Conservation (phyloP, 169 alveolate genomes). For the Theileria orientalis region DNA sequence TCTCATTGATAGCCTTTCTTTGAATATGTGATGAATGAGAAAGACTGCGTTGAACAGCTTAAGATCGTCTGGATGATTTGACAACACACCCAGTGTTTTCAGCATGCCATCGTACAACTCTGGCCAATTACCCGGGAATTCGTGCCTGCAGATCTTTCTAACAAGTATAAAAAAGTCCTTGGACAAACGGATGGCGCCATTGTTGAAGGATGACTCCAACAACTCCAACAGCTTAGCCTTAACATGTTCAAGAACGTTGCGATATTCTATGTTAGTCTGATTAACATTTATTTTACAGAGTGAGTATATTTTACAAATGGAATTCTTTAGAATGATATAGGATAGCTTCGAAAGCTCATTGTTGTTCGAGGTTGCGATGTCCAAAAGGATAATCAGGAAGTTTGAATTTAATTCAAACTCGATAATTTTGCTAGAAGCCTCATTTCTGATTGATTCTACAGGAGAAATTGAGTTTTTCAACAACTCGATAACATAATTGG, state of each 20-base stretch:
- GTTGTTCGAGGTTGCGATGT: slow-evolving; percentile 36
- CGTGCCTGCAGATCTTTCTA: slow-evolving; percentile 32
- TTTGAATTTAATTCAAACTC: slow-evolving; percentile 42
- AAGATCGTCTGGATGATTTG: neutral
- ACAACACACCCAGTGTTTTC: neutral
- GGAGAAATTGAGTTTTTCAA: slow-evolving; percentile 32
- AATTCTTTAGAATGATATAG: slow-evolving; percentile 37
- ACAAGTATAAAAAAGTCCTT: slow-evolving; percentile 47
- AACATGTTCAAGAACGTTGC: neutral
- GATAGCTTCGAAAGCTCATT: slow-evolving; percentile 47
- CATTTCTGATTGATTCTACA: slow-evolving; percentile 28
- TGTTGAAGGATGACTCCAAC: neutral
- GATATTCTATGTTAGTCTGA: slow-evolving; percentile 1
- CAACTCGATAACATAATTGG: slow-evolving; percentile 24
- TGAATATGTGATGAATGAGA: slow-evolving; percentile 42
- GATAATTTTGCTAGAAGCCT: slow-evolving; percentile 28
- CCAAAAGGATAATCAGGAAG: slow-evolving; percentile 42
- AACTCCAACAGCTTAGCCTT: slow-evolving; percentile 28
- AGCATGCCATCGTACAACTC: slow-evolving; percentile 29
- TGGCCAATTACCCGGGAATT: slow-evolving; percentile 51
- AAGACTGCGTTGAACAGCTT: slow-evolving; percentile 22
- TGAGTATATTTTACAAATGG: slow-evolving; percentile 4
- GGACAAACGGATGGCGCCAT: neutral
- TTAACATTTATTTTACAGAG: neutral
- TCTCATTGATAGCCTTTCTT: slow-evolving; percentile 50